Base-by-base conservation (phyloP, 1,284 basidiomycete species). In the Kalmanozyma brasiliensis region DNA sequence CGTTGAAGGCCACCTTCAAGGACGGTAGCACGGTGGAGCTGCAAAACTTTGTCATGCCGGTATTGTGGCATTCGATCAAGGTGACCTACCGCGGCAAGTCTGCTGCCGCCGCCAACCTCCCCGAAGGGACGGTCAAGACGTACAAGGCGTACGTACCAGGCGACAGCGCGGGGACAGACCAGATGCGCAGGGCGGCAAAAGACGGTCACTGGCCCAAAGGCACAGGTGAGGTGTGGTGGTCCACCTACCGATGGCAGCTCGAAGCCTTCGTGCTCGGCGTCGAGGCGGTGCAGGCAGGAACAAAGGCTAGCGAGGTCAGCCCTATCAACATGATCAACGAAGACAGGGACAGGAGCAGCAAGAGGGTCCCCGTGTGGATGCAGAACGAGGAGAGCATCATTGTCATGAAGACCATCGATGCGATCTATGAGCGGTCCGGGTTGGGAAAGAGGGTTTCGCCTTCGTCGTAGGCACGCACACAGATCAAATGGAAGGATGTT, bases 331-430 rank as follows among this genome's bases (percentile, higher is more conserved):
- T 68, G 32, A 59, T 59, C 58, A 68, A 68, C 32, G 46, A 68
- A 45, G 60, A 63, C 30, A 43, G 65, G 34, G 44, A 48, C 8
- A 37, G 32, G 13, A 60, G 53, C 2, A 36, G 51, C 8, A 42
- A 49, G 11, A 35, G 64, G 16, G 69, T 66, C 16, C 67, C 59
- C 16, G 69, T 73, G 11, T 76, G 74, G 74, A 68, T 76, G 35
- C 56, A 73, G 10, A 60, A 65, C 22, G 63, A 74, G 38, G 72
- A 71, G 37, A 64, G 59, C 13, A 72, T 74, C 33, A 68, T 72
- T 36, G 63, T 74, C 37, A 76, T 76, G 74, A 48, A 72, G 58
- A 56, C 64, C 13, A 66, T 76, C 33, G 74, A 76, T 46, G 51
- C 58, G 14, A 57, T 76, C 40, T 76, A 76, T 32, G 57, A 57